phyloP scores from a whole-genome alignment of 352 stramenopile species.

The Achlya hypogyna region DNA sequence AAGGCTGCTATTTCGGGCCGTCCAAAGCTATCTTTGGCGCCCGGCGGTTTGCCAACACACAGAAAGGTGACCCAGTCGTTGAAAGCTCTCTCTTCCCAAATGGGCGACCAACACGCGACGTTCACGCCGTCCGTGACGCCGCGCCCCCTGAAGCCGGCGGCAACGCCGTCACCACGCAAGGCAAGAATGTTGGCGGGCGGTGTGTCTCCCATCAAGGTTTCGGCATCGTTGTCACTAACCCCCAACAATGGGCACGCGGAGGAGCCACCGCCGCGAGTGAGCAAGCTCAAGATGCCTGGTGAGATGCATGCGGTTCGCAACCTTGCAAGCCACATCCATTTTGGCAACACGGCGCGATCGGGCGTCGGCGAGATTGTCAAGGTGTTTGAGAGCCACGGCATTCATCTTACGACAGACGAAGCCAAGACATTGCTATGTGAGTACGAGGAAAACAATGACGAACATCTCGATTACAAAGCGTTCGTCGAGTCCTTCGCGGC shows the following conservation, averaged over 20 bases:
- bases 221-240: conserved; percentile 8
- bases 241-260: conserved; percentile 16
- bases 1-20: too few relatives aligned
- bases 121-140: conserved; percentile 55
- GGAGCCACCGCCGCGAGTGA: conserved; percentile 34
- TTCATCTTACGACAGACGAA: conserved; percentile 41
- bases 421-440: conserved; percentile 53
- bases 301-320: conserved; percentile 48
- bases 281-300: conserved; percentile 47
- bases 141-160: conserved; percentile 34
- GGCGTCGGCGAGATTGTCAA: conserved; percentile 35
- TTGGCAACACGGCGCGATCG: conserved; percentile 40
- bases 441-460: conserved; percentile 75
- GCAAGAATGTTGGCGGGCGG: conserved; percentile 7
- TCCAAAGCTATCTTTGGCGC: too few relatives aligned
- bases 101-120: conserved; percentile 23
- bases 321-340: conserved; percentile 52
- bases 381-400: conserved; percentile 40
- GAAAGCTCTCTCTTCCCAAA: too few relatives aligned
- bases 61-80: too few relatives aligned
- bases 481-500: conserved; percentile 58
- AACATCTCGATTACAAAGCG: conserved; percentile 35
- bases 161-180: conserved; percentile 14
- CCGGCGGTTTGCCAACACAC: too few relatives aligned
- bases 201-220: conserved; percentile 40